Percentiles rank a stretch among this genome's conserved stretches.
phyloP scores from a whole-genome alignment of 257 asterid species.

The Haberlea rhodopensis region DNA sequence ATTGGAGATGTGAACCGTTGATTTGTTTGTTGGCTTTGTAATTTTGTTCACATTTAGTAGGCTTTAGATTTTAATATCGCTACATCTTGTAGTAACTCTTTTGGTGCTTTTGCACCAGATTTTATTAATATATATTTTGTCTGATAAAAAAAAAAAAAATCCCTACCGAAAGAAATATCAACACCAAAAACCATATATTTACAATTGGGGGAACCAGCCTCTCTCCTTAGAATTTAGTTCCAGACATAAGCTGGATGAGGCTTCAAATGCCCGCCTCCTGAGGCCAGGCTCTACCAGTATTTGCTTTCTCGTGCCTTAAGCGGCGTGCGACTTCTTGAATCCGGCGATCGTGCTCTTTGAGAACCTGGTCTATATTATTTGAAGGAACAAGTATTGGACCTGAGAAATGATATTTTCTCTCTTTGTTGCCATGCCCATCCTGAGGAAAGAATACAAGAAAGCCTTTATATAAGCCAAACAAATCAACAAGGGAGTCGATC shows the following conservation, averaged over 20 bases:
- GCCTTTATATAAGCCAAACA: background rate
- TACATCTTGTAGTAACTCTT: too few species aligned
- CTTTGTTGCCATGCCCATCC: constrained; percentile 46
- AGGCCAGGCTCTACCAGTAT: constrained; percentile 40
- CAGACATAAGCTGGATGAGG: constrained; percentile 28
- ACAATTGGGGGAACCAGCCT: background rate
- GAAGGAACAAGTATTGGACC: constrained; percentile 70
- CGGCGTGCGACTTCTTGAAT: constrained; percentile 82
- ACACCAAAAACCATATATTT: background rate
- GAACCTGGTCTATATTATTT: constrained; percentile 74
- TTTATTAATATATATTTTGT: too few species aligned
- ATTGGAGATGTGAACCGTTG: too few species aligned
- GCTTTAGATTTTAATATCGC: too few species aligned
- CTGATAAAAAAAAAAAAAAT: too few species aligned
- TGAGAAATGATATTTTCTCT: constrained; percentile 57
- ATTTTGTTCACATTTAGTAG: too few species aligned
- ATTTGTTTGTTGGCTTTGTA: too few species aligned
- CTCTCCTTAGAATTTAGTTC: background rate
- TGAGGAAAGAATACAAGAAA: constrained; percentile 21
- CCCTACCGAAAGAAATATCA: too few species aligned
- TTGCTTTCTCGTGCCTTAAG: constrained; percentile 53
- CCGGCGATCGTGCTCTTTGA: constrained; percentile 80
- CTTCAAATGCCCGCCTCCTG: constrained; percentile 33
- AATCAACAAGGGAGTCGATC: background rate
- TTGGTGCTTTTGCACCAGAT: too few species aligned